A percentile compares a stretch with the other conserved stretches of the same genome.
Evolutionary conservation across 2,329 filamentous ascomycete species (phyloP).

Genomic region (Penicillium frequentans): DNA sequence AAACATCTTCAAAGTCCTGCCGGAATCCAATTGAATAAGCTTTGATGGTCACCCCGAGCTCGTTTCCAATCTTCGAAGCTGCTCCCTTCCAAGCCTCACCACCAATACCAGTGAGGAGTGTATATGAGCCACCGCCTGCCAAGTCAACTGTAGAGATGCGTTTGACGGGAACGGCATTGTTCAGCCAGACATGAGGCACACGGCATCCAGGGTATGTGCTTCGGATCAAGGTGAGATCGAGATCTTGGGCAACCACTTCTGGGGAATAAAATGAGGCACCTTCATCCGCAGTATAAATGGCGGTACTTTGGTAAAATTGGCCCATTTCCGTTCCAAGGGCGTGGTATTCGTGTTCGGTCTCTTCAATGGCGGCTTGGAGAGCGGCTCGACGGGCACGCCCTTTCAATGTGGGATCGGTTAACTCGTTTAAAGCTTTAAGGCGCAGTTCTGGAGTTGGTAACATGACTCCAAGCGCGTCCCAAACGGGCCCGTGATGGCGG

Average conservation of each 20-base stretch:
- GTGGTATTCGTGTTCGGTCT: slow-evolving; percentile 53
- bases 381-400: slow-evolving; percentile 42
- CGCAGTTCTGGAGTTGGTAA: slow-evolving; percentile 42
- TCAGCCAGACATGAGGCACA: slow-evolving; percentile 65
- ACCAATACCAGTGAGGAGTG: slow-evolving; percentile 56
- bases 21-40: slow-evolving; percentile 57
- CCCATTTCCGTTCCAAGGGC: slow-evolving; percentile 62
- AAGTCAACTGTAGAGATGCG: slow-evolving; percentile 60
- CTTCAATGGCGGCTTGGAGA: slow-evolving; percentile 45
- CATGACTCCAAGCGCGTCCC: slow-evolving; percentile 49
- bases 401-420: slow-evolving; percentile 38
- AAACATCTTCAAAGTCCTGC: slow-evolving; percentile 63
- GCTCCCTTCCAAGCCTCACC: slow-evolving; percentile 57
- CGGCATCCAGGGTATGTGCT: slow-evolving; percentile 61
- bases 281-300: slow-evolving; percentile 50
- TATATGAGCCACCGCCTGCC: slow-evolving; percentile 56
- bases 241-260: slow-evolving; percentile 36
- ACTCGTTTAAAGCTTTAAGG: slow-evolving; percentile 40
- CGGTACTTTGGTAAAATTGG: slow-evolving; percentile 53
- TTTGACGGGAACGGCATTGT: slow-evolving; percentile 47
- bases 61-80: slow-evolving; percentile 39
- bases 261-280: slow-evolving; percentile 14
- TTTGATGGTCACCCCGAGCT: slow-evolving; percentile 50
- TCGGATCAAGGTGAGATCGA: slow-evolving; percentile 45
- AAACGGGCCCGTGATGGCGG: slow-evolving; percentile 51